phyloP scores from a whole-genome alignment of 805 yeast genomes.

The Barnettozyma botsteinii region DNA sequence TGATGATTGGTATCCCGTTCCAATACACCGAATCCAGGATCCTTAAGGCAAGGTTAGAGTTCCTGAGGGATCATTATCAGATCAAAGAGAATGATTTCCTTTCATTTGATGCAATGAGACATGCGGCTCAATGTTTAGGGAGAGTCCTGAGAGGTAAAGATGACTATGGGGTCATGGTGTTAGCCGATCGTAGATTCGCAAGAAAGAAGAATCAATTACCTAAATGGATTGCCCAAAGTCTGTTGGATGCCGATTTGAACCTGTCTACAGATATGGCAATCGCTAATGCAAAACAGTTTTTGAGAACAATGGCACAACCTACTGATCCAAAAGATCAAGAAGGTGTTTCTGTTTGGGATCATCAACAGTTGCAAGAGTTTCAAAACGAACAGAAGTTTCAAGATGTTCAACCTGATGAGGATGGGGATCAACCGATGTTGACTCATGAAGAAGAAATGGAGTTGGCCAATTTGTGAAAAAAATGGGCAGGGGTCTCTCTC shows the following conservation, averaged over 20 bases:
- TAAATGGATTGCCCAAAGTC: conserved; percentile 94
- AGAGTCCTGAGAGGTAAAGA: conserved; percentile 96
- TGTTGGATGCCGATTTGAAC: conserved; percentile 86
- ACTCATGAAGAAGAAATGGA: conserved; percentile 23
- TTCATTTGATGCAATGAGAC: conserved; percentile 99
- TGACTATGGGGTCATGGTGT: conserved; percentile 97
- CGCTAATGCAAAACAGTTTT: conserved; percentile 87
- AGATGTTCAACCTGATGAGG: conserved; percentile 17
- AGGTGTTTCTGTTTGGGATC: conserved; percentile 90
- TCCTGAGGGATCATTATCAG: conserved; percentile 85
- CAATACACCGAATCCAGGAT: conserved; percentile 98
- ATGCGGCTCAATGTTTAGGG: conserved; percentile 98
- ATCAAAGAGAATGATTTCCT: conserved; percentile 91
- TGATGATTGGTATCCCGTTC: conserved; percentile 98
- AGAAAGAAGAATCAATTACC: conserved; percentile 86
- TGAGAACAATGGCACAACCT: conserved; percentile 93
- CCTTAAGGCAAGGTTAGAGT: conserved; percentile 89
- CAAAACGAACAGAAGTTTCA: conserved; percentile 46
- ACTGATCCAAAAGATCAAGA: conserved; percentile 83
- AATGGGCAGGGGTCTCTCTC: too few species aligned
- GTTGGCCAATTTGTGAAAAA: conserved; percentile 16
- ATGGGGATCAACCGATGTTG: conserved; percentile 25
- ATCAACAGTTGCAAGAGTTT: conserved; percentile 54
- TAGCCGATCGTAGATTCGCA: conserved; percentile 90
- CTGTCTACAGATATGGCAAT: conserved; percentile 96